Percentiles rank a stretch among this genome's conserved stretches.
Evolutionary conservation across 2,329 filamentous ascomycete species (phyloP).

Genomic region (Talaromyces sp.): DNA sequence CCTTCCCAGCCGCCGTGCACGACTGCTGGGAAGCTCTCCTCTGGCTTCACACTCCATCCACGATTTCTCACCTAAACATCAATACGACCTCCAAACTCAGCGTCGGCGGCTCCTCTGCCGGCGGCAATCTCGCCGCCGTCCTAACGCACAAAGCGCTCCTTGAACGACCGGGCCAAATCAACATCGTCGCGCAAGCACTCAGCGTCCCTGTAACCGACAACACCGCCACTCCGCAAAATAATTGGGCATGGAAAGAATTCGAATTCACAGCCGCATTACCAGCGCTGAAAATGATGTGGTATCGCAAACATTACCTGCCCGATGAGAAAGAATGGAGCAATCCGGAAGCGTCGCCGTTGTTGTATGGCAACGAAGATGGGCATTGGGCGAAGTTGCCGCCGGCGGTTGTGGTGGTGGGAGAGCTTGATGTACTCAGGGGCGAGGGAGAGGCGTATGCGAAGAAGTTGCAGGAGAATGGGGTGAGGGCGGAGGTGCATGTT

Average conservation of each 20-base stretch:
- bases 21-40: conserved; percentile 56
- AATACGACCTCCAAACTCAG: conserved; percentile 44
- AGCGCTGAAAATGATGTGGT: conserved; percentile 60
- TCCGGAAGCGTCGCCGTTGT: conserved; percentile 54
- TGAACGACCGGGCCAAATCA: conserved; percentile 34
- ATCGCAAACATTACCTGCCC: conserved; percentile 56
- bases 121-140: conserved; percentile 52
- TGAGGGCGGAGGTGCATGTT: conserved; percentile 47
- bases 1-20: conserved; percentile 56
- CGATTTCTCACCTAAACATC: conserved; percentile 36
- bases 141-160: conserved; percentile 51
- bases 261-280: conserved; percentile 53
- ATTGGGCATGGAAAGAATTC: conserved; percentile 50
- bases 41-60: conserved; percentile 45
- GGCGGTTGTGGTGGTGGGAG: conserved; percentile 53
- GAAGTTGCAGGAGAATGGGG: conserved; percentile 48
- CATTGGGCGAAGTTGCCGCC: conserved; percentile 49
- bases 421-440: conserved; percentile 54
- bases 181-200: conserved; percentile 51
- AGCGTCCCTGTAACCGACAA: conserved; percentile 59
- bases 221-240: conserved; percentile 47
- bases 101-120: conserved; percentile 52
- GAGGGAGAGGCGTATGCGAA: conserved; percentile 53
- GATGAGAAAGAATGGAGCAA: conserved; percentile 44
- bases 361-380: conserved; percentile 44